Conservation (phyloP, 805 yeast genomes). For the Pichia thaimueangensis region DNA sequence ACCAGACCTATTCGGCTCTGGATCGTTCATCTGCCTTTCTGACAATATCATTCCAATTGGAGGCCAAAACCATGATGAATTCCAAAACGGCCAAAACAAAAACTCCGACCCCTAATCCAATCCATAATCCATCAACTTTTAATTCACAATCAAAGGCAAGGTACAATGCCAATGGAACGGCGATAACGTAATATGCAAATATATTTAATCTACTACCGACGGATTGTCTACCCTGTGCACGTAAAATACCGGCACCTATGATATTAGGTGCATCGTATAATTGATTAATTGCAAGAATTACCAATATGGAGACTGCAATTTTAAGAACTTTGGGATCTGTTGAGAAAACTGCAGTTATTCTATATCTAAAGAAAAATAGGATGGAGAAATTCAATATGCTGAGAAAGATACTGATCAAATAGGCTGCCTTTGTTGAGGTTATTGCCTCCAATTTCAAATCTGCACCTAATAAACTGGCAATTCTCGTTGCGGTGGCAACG, state of each 20-base stretch:
- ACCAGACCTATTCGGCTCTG: too few relatives aligned
- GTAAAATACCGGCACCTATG: conserved; percentile 37
- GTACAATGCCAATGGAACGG: conserved; percentile 54
- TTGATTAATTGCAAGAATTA: conserved; percentile 27
- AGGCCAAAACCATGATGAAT: neutral
- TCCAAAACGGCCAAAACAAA: conserved; percentile 9
- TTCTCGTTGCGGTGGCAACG: conserved; percentile 62
- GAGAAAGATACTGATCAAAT: conserved; percentile 11
- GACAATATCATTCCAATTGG: conserved; percentile 9
- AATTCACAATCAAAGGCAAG: conserved; percentile 41
- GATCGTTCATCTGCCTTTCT: neutral
- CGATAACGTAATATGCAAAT: conserved; percentile 55
- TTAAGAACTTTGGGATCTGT: conserved; percentile 15
- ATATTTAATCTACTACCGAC: conserved; percentile 42
- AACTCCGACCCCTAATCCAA: conserved; percentile 15
- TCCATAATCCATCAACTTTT: conserved; percentile 28
- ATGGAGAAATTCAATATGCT: conserved; percentile 8
- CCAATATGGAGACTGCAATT: conserved; percentile 13
- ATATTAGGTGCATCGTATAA: conserved; percentile 38
- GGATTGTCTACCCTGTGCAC: conserved; percentile 46
- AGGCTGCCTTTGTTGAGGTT: conserved; percentile 13
- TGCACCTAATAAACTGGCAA: conserved; percentile 67
- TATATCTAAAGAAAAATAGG: conserved; percentile 2
- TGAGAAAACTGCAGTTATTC: conserved; percentile 17
- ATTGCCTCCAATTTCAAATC: conserved; percentile 13